Conservation (phyloP, 1,284 basidiomycete genomes). For the Trametes sp. region DNA sequence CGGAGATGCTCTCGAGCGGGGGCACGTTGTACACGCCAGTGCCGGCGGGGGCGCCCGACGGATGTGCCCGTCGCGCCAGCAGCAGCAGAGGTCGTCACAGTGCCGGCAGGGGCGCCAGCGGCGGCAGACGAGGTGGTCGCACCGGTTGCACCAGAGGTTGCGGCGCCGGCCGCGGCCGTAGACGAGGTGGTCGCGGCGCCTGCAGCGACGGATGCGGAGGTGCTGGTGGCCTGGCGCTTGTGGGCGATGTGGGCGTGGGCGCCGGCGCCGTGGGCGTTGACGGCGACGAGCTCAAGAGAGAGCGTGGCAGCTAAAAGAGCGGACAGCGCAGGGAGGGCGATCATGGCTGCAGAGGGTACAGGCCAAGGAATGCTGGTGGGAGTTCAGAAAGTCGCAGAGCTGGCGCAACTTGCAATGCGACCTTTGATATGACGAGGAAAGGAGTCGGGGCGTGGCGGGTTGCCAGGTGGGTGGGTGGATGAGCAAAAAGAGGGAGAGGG, state of each 20-base stretch:
- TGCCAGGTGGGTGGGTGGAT: neutral
- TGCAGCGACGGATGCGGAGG: neutral
- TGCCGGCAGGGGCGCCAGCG: no score
- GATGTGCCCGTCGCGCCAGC: constrained; percentile 16
- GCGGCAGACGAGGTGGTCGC: constrained; percentile 25
- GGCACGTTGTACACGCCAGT: constrained; percentile 43
- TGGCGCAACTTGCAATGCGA: constrained; percentile 33
- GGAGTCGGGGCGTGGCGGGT: neutral
- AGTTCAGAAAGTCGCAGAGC: constrained; percentile 25
- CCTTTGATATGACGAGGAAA: constrained; percentile 8
- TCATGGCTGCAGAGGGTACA: constrained; percentile 22
- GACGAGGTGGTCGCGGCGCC: neutral
- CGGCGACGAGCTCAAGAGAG: constrained; percentile 29
- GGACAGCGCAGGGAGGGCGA: constrained; percentile 32
- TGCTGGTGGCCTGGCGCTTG: constrained; percentile 19
- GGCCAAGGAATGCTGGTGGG: constrained; percentile 10
- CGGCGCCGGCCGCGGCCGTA: constrained; percentile 14
- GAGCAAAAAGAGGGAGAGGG: constrained; percentile 1
- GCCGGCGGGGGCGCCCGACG: constrained; percentile 36
- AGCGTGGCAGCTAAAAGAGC: constrained; percentile 33
- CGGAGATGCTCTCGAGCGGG: constrained; percentile 67
- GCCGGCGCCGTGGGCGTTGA: constrained; percentile 23
- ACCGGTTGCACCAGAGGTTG: constrained; percentile 17
- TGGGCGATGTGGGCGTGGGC: constrained; percentile 16
- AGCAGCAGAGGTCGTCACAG: constrained; percentile 4